phyloP scores from a whole-genome alignment of 805 yeast species.

The Candida yuanshanica region DNA sequence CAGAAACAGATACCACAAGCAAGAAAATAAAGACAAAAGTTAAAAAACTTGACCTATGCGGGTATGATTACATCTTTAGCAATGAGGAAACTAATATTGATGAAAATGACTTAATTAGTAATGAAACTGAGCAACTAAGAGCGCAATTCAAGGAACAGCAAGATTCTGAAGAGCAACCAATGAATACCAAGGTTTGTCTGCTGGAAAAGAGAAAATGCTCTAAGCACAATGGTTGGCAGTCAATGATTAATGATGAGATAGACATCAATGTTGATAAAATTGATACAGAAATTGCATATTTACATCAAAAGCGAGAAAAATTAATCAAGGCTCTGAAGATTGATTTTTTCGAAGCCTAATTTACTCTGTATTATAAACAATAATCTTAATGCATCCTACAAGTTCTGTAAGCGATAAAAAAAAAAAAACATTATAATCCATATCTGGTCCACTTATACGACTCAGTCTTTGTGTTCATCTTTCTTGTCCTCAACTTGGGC shows the following conservation, averaged over 20 bases:
- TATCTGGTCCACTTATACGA: neutral
- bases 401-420: neutral
- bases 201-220: constrained; percentile 50
- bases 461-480: constrained; percentile 1
- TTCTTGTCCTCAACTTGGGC: neutral
- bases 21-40: constrained; percentile 14
- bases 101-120: constrained; percentile 18
- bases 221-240: constrained; percentile 48
- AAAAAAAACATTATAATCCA: neutral
- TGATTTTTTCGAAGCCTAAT: constrained; percentile 29
- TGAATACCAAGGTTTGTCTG: constrained; percentile 33
- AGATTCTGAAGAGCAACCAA: constrained; percentile 3
- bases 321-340: constrained; percentile 34
- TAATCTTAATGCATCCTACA: too few species aligned
- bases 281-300: constrained; percentile 12
- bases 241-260: constrained; percentile 30
- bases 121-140: constrained; percentile 7
- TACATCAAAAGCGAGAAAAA: constrained; percentile 25
- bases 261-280: constrained; percentile 28
- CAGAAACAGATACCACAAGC: neutral
- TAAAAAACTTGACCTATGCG: constrained; percentile 47
- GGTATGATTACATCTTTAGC: constrained; percentile 35
- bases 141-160: constrained; percentile 2
- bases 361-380: neutral
- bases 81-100: constrained; percentile 2